Percentiles rank a stretch among this genome's conserved stretches.
These are phyloP conservation scores for Fusarium dimerum DNA, from an alignment of 2,329 filamentous ascomycete species.

Conservation along the genomic window DNA sequence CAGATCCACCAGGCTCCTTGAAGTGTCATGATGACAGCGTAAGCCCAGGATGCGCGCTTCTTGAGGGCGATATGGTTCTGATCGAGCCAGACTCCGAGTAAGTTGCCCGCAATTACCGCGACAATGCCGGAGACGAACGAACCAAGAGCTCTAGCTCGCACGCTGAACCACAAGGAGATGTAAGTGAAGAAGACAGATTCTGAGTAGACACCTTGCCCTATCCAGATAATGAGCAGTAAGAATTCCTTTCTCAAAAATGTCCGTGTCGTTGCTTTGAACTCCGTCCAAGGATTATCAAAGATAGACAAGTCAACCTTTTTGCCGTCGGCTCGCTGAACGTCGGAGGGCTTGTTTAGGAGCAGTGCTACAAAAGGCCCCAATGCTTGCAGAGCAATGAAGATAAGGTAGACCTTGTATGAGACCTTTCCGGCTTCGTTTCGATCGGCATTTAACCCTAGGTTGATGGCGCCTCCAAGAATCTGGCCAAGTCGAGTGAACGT, in stretches of 20 bases:
- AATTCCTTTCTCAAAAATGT: conserved; percentile 62
- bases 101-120: conserved; percentile 61
- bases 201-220: conserved; percentile 64
- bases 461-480: conserved; percentile 64
- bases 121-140: conserved; percentile 68
- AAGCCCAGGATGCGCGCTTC: conserved; percentile 53
- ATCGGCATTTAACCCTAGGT: conserved; percentile 61
- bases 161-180: conserved; percentile 61
- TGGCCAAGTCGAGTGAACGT: conserved; percentile 54
- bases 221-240: conserved; percentile 61
- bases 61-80: conserved; percentile 51
- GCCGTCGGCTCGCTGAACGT: conserved; percentile 65
- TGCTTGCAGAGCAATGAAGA: conserved; percentile 68
- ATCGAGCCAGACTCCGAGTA: conserved; percentile 64
- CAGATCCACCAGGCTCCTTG: conserved; percentile 72
- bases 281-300: conserved; percentile 51
- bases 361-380: conserved; percentile 60
- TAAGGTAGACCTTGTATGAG: conserved; percentile 63
- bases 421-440: conserved; percentile 58
- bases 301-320: conserved; percentile 58
- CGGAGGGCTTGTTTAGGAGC: conserved; percentile 56
- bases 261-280: conserved; percentile 57
- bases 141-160: conserved; percentile 60
- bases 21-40: conserved; percentile 50
- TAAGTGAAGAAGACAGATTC: conserved; percentile 59